Percentiles rank a stretch among this genome's conserved stretches.
phyloP scores from a whole-genome alignment of 169 alveolate species.

The Cryptosporidium sp. region DNA sequence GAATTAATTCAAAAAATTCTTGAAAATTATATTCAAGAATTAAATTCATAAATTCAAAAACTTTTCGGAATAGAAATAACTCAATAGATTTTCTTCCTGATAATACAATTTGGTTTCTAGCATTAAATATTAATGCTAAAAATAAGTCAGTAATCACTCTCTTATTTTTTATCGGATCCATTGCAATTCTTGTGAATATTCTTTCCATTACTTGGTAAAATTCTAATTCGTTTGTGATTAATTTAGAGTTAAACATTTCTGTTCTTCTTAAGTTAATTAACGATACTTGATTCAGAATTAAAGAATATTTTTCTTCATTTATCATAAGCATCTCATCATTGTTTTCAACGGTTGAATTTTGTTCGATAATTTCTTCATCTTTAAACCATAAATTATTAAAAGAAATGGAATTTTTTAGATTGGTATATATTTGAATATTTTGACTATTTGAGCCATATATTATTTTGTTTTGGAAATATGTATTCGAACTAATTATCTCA shows the following conservation, averaged over 20 bases:
- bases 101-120: constrained; percentile 20
- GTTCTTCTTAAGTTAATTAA: constrained; percentile 38
- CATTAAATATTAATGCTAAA: constrained; percentile 23
- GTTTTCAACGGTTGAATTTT: background rate
- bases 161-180: background rate
- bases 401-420: constrained; percentile 32
- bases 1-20: constrained; percentile 14
- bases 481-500: background rate
- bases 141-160: constrained; percentile 20
- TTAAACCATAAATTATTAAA: constrained; percentile 46
- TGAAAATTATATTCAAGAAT: constrained; percentile 5
- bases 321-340: constrained; percentile 22
- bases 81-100: constrained; percentile 28
- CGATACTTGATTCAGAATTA: constrained; percentile 17
- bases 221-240: constrained; percentile 17
- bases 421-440: background rate
- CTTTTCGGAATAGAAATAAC: constrained; percentile 9
- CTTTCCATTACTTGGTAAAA: constrained; percentile 4
- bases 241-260: constrained; percentile 20
- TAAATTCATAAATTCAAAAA: constrained; percentile 31
- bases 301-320: constrained; percentile 25
- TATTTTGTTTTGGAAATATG: background rate
- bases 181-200: constrained; percentile 17
- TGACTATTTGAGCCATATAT: background rate
- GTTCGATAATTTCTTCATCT: background rate